Conservation (phyloP, 2,329 filamentous ascomycete genomes). For the Aspergillus flavus region DNA sequence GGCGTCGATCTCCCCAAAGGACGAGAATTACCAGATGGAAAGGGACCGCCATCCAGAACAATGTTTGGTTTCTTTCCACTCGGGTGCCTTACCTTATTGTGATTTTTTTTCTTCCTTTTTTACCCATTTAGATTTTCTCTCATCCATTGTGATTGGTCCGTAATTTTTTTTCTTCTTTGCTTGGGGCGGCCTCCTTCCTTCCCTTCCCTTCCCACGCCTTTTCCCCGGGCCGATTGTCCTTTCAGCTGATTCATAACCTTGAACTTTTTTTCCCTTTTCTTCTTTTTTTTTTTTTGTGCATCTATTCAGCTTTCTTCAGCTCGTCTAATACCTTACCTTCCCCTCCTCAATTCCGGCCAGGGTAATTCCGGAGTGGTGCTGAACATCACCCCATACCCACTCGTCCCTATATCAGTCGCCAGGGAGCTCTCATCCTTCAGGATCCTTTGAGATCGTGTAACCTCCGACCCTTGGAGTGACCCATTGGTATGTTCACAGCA, state of each 20-base stretch:
- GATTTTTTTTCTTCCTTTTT: not conserved
- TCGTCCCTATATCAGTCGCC: constrained; percentile 8
- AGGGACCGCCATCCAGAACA: not conserved
- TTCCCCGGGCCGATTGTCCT: not conserved
- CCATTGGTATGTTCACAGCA: constrained; percentile 11
- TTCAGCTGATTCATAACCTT: constrained; percentile 11
- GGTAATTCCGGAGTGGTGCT: constrained; percentile 2
- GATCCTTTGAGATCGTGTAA: constrained; percentile 7
- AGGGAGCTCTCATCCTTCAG: constrained; percentile 13
- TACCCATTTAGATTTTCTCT: not conserved
- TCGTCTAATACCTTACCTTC: not conserved
- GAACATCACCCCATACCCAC: constrained; percentile 8
- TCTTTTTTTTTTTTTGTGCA: constrained; percentile 7
- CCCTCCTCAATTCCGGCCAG: not conserved
- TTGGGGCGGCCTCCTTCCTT: constrained; percentile 3
- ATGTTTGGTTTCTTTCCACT: not conserved
- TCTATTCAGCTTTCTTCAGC: constrained; percentile 4
- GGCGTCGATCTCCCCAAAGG: constrained; percentile 1
- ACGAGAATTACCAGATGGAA: not conserved
- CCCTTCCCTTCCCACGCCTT: not conserved
- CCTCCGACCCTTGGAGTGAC: not conserved
- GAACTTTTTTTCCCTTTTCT: not conserved
- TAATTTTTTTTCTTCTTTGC: constrained; percentile 15
- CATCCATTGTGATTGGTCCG: not conserved
- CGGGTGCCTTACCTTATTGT: not conserved